phyloP scores from a whole-genome alignment of 306 rosid species.

The Hylodesmum podocarpum region DNA sequence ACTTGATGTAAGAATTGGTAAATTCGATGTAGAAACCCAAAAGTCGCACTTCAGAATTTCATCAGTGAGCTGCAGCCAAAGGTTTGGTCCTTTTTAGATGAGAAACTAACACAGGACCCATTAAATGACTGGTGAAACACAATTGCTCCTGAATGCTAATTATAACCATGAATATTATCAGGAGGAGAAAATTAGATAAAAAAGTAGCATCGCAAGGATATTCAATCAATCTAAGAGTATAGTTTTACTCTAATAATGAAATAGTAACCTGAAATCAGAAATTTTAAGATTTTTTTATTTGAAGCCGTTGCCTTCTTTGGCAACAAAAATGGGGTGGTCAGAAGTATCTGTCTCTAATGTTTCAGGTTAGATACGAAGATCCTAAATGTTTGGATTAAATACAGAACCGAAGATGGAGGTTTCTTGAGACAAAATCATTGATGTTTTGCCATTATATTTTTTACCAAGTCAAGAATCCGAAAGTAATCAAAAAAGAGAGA shows the following conservation, averaged over 20 bases:
- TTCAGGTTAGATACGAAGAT: slow-evolving; percentile 3
- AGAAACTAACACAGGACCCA: background rate
- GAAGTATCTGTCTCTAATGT: slow-evolving; percentile 7
- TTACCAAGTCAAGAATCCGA: slow-evolving; percentile 74
- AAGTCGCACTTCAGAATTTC: no score
- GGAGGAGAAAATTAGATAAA: background rate
- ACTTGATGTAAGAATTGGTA: no score
- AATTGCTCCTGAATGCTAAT: background rate
- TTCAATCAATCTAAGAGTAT: no score
- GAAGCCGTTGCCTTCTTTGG: slow-evolving; percentile 20
- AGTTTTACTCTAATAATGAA: no score
- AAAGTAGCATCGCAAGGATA: background rate
- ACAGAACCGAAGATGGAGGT: background rate
- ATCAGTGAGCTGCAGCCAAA: background rate
- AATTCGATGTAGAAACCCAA: no score
- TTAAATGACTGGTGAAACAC: background rate
- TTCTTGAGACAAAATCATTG: slow-evolving; percentile 22
- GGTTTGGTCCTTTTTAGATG: background rate
- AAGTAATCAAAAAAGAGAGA: slow-evolving; percentile 72
- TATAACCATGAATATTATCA: background rate
- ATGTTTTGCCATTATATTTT: slow-evolving; percentile 40
- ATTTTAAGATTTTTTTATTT: slow-evolving; percentile 27
- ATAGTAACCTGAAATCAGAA: background rate
- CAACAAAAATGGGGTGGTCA: slow-evolving; percentile 29
- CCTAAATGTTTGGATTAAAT: slow-evolving; percentile 16